phyloP scores from a whole-genome alignment of 2,329 filamentous ascomycete genomes.

The Paracamarosporium sp. region DNA sequence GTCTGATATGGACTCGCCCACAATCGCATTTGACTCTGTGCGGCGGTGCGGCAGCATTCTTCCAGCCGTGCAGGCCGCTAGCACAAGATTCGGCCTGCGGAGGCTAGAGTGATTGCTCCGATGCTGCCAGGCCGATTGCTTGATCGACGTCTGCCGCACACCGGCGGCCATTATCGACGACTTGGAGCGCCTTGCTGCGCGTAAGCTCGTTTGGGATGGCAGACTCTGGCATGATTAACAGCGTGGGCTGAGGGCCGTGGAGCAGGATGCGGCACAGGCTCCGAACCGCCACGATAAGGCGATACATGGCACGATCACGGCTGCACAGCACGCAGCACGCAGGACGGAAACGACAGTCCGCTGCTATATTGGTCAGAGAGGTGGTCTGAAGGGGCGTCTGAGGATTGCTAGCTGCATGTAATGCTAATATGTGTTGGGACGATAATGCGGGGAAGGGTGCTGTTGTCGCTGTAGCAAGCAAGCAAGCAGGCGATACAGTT shows the following conservation, averaged over 20 bases:
- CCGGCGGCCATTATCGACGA: background rate
- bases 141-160: background rate
- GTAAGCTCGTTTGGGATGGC: background rate
- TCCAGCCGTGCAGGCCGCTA: no score
- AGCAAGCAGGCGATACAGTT: no score
- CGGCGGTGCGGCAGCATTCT: no score
- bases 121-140: background rate
- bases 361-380: background rate
- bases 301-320: background rate
- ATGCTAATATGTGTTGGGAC: slow-evolving; percentile 15
- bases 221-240: background rate
- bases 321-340: background rate
- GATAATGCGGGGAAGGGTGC: slow-evolving; percentile 42
- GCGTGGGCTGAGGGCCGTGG: background rate
- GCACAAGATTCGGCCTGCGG: background rate
- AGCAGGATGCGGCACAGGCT: background rate
- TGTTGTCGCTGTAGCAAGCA: slow-evolving; percentile 14
- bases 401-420: slow-evolving; percentile 29
- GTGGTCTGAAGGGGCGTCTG: slow-evolving; percentile 9
- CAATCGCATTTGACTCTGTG: background rate
- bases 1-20: background rate
- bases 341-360: background rate
- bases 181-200: background rate
- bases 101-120: background rate
- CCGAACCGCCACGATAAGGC: background rate